Evolutionary conservation across 768 basidiomycete species (phyloP).

Genomic region (Lactarius hengduanensis): DNA sequence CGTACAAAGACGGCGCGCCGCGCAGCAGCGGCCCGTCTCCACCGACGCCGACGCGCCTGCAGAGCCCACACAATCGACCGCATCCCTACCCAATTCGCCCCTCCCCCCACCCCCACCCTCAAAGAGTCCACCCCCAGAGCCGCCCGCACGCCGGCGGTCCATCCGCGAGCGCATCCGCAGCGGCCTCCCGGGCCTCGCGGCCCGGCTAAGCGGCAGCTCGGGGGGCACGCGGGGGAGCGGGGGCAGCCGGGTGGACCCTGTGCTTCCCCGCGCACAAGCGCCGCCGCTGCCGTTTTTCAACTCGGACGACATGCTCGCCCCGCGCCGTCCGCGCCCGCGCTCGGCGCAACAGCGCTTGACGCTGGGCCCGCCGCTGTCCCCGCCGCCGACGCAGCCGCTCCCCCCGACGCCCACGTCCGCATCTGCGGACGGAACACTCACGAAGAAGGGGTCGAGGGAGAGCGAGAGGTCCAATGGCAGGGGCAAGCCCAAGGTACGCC

Average conservation of each 20-base stretch:
- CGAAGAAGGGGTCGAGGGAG: too few species aligned
- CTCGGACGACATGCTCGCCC: slow-evolving; percentile 18
- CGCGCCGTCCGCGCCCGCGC: slow-evolving; percentile 1
- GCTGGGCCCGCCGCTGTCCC: background rate
- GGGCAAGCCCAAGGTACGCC: background rate
- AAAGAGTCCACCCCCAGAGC: background rate
- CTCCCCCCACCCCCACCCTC: background rate
- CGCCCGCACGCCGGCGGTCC: background rate
- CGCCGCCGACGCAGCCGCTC: background rate
- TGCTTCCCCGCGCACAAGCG: background rate
- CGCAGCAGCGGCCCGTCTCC: background rate
- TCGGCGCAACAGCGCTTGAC: background rate
- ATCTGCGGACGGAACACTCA: background rate
- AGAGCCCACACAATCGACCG: background rate
- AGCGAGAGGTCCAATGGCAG: background rate
- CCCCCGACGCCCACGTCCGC: slow-evolving; percentile 1
- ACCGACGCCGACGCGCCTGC: background rate
- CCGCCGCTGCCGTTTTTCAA: slow-evolving; percentile 1
- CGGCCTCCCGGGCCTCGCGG: background rate
- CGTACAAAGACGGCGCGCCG: background rate
- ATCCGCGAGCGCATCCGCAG: slow-evolving; percentile 2
- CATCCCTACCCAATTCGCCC: background rate
- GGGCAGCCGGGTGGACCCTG: slow-evolving; percentile 17
- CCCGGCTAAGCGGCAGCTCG: background rate
- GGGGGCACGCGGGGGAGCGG: background rate